Base-by-base conservation (phyloP, 768 basidiomycete species). In the Leccinum uliginosum region DNA sequence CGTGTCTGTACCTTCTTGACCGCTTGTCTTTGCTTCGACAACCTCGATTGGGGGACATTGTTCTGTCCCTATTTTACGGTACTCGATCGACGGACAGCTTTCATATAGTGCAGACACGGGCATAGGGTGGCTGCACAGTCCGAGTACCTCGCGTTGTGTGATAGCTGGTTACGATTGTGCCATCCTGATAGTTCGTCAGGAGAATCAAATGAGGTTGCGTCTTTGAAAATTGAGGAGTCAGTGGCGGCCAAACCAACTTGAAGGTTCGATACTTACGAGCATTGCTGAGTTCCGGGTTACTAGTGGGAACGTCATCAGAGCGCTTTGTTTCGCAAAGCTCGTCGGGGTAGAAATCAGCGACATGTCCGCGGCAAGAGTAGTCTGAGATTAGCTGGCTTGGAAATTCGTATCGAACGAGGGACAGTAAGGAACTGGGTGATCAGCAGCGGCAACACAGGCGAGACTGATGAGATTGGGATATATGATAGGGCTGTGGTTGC, bases 1-100 rank as follows among this genome's bases (percentile, higher is more conserved):
- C 26, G 30, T 53, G 51, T 48, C 43, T 51, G 10, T 59, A 58
- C 43, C 50, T 53, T 59, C 61, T 67, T 65, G 63, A 69, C 59
- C 56, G 2, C 48, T 50, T 55, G 58, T 62, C 51, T 50, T 53
- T 51, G 30, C 52, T 51, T 53, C 45, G 34, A 57, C 59, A 38
- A 55, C 53, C 35, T 50, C 14, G 57, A 56, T 67, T 6, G 38
- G 59, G 55, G 56, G 24, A 21, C 8, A 14, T 50, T 50, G 58
- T 10, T 44, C 45, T 7, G 45, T 8, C 47, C 24, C 7, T 26
- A 17, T 40, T 14, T 10, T 34, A 11, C 23, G 23, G 26, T 53
- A 27, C 38, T 49, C 38, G 53, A 48, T 34, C 45, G 21, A 50
- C 45, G 40, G 38, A 32, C 14, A 47, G 7, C 45, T n/a, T 23